Evolutionary conservation across 441 rosid genomes (phyloP), one percentile per base, ranked within the genome.

Genomic region (Pelargonium hybrid): DNA sequence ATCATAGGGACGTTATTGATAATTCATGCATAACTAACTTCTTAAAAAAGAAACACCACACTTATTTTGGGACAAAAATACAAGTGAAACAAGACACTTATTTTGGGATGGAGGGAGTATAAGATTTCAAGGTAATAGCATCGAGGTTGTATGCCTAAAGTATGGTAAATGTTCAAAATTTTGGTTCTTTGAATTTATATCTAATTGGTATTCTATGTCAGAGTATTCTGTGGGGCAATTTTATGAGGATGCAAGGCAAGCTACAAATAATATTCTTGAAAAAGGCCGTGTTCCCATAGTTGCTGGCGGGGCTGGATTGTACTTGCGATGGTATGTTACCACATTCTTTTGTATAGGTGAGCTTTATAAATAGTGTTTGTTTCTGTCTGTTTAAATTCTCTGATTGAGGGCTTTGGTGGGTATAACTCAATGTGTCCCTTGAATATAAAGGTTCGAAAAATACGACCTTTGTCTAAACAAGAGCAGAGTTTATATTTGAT

Each of bases 261-360:
- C 82, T 71, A 88, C 97, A 14, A 73, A 63, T 82, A 84, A 89
- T 76, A 76, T 93, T 73, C 83, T 90, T 47, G 69, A 75, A 11
- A 67, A 78, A 54, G 89, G 88, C 11, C 87, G 71, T 63, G 87
- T 90, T 79, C 96, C 98, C 21, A 87, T 93, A 29, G 91, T 93
- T 62, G 84, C 88, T 0, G 97, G 98, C 67, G 97, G 98, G n/a
- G 90, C 98, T 68, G 98, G 98, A 57, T 76, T 90, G 80, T 93
- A 90, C 77, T 82, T 93, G 76, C 81, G 96, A 77, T 93, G 98
- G 97, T 93, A 88, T 74, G 81, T 67, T 69, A 50, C 73, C 45
- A 34, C 26, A 26, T 66, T n/a, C 71, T 57, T 77, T 66, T 67
- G 52, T 18, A 25, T 68, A 47, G 75, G 73, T 68, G 72, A 77